Conservation (phyloP, 345 rosid genomes). For the Kandelia obovata region DNA sequence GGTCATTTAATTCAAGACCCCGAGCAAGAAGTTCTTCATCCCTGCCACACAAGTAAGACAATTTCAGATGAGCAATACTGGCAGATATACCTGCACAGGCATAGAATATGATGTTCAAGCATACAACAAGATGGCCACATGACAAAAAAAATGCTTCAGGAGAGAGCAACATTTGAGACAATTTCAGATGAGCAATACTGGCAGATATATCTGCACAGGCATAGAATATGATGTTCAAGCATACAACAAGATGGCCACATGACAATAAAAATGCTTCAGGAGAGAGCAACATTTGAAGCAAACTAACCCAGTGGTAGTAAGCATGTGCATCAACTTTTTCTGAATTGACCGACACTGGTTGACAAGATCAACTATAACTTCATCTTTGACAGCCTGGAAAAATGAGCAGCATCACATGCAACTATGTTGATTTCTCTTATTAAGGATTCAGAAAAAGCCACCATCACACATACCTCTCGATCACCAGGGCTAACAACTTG, state of each 20-base stretch:
- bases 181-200: constrained; percentile 9
- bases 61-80: constrained; percentile 9
- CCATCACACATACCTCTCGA: constrained; percentile 42
- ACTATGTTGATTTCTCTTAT: not conserved
- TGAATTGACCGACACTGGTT: constrained; percentile 77
- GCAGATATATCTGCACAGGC: not conserved
- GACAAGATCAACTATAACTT: constrained; percentile 89
- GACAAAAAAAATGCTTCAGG: not conserved
- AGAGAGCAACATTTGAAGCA: not conserved
- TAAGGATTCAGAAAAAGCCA: not conserved
- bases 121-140: not conserved
- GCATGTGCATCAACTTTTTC: constrained; percentile 91
- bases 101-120: not conserved
- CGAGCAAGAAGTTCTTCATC: constrained; percentile 79
- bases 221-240: not conserved
- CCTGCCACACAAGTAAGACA: constrained; percentile 42
- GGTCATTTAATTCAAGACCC: constrained; percentile 87
- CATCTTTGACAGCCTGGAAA: constrained; percentile 85
- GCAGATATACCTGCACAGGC: not conserved
- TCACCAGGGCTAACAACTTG: constrained; percentile 79
- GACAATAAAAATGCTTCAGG: not conserved
- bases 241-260: not conserved
- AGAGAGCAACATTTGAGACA: not conserved
- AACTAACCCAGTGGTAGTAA: constrained; percentile 82
- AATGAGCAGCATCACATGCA: constrained; percentile 7